Evolutionary conservation across 441 rosid genomes (phyloP).

Genomic region (Sinapis alba): DNA sequence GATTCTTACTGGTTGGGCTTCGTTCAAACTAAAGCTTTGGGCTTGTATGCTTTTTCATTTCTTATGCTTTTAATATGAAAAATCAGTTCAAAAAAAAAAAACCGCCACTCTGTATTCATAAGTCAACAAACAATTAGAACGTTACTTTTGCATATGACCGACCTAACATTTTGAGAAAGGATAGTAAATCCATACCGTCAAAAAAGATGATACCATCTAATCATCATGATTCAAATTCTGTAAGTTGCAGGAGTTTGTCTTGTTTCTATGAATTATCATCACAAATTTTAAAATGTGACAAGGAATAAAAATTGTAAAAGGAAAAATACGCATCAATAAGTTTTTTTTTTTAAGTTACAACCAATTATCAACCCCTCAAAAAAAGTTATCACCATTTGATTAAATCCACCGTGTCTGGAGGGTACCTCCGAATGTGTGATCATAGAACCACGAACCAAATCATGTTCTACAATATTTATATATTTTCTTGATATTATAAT

Average conservation of each 20-base stretch:
- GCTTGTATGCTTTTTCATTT: too few relatives aligned
- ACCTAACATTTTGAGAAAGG: constrained; percentile 3
- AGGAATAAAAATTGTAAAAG: neutral
- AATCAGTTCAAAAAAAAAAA: too few relatives aligned
- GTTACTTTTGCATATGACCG: constrained; percentile 11
- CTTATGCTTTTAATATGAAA: too few relatives aligned
- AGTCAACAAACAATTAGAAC: constrained; percentile 29
- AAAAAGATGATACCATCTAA: neutral
- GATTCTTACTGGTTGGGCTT: too few relatives aligned
- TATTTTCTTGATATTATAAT: constrained; percentile 10
- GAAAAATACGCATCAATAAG: constrained; percentile 33
- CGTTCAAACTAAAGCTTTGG: too few relatives aligned
- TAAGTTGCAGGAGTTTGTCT: constrained; percentile 12
- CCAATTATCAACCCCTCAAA: constrained; percentile 20
- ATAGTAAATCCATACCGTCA: neutral
- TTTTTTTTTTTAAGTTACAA: too few relatives aligned
- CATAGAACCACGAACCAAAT: constrained; percentile 44
- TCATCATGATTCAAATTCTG: constrained; percentile 27
- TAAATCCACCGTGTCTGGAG: constrained; percentile 33
- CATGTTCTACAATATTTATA: constrained; percentile 30
- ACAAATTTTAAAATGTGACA: neutral
- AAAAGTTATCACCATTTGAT: constrained; percentile 15
- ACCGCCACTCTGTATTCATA: constrained; percentile 15
- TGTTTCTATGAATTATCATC: constrained; percentile 5
- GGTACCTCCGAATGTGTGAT: constrained; percentile 41